phyloP scores from a whole-genome alignment of 345 rosid species.

The Eucalyptus cloeziana region DNA sequence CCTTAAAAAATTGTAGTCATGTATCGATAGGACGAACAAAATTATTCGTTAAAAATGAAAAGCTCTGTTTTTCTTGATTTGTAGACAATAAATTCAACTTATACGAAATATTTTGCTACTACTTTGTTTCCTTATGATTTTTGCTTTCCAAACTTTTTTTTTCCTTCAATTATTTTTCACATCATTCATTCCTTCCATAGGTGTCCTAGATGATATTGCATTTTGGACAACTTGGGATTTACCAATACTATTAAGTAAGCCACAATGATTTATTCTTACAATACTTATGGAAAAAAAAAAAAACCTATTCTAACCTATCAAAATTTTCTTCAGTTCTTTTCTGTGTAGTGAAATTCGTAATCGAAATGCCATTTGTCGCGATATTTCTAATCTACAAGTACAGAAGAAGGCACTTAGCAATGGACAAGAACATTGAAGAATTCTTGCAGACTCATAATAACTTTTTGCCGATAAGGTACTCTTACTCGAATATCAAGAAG shows the following conservation, averaged over 20 bases:
- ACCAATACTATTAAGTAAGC: background rate
- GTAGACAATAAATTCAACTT: too few relatives aligned
- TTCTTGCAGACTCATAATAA: background rate
- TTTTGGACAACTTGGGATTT: background rate
- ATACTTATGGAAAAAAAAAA: background rate
- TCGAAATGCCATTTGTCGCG: fast-evolving
- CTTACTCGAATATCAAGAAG: background rate
- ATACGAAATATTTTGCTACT: background rate
- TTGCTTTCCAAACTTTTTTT: background rate
- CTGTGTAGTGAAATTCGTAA: background rate
- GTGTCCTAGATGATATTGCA: background rate
- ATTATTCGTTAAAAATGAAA: too few relatives aligned
- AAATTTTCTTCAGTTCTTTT: fast-evolving
- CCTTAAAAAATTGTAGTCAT: background rate
- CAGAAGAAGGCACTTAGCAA: background rate
- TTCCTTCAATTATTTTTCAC: background rate
- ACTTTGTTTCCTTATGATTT: fast-evolving
- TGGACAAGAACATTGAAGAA: background rate
- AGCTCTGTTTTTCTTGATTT: too few relatives aligned
- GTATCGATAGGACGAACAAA: background rate
- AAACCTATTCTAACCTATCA: too few relatives aligned
- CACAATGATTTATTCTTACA: background rate
- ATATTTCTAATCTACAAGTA: background rate
- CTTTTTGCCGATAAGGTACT: background rate
- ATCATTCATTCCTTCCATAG: background rate